Evolutionary conservation across 768 basidiomycete genomes (phyloP).

Genomic region (Chalciporus pseudorubinellus): DNA sequence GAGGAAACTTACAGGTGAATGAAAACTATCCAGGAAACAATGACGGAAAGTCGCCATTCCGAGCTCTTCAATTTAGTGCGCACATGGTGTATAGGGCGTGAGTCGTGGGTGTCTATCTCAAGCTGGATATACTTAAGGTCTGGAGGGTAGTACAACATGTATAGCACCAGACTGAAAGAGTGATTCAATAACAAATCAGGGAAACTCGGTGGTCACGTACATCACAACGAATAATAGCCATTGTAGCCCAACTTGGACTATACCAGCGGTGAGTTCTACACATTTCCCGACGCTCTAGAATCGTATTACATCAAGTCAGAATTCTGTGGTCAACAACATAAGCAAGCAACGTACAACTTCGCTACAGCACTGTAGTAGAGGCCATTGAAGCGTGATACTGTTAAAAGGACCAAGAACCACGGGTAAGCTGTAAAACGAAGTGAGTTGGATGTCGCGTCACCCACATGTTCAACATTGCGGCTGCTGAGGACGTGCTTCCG

Average conservation of each 20-base stretch:
- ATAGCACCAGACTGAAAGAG: conserved; percentile 73
- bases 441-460: conserved; percentile 11
- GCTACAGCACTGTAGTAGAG: conserved; percentile 76
- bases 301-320: not conserved
- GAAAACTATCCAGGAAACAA: conserved; percentile 66
- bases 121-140: conserved; percentile 69
- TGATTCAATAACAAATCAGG: not conserved
- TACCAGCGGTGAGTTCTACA: conserved; percentile 75
- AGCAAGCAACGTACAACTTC: conserved; percentile 54
- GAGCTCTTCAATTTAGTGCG: conserved; percentile 54
- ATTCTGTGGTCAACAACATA: not conserved
- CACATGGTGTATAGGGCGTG: conserved; percentile 39
- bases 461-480: conserved; percentile 83
- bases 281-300: conserved; percentile 66
- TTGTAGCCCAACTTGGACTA: conserved; percentile 77
- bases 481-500: conserved; percentile 80
- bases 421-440: not conserved
- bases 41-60: conserved; percentile 77
- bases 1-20: conserved; percentile 66
- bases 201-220: conserved; percentile 44
- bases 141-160: conserved; percentile 87
- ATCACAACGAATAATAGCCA: conserved; percentile 84
- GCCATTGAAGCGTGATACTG: conserved; percentile 84
- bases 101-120: conserved; percentile 41
- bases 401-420: conserved; percentile 6